phyloP scores from a whole-genome alignment of 257 asterid species.

The Plantago major region DNA sequence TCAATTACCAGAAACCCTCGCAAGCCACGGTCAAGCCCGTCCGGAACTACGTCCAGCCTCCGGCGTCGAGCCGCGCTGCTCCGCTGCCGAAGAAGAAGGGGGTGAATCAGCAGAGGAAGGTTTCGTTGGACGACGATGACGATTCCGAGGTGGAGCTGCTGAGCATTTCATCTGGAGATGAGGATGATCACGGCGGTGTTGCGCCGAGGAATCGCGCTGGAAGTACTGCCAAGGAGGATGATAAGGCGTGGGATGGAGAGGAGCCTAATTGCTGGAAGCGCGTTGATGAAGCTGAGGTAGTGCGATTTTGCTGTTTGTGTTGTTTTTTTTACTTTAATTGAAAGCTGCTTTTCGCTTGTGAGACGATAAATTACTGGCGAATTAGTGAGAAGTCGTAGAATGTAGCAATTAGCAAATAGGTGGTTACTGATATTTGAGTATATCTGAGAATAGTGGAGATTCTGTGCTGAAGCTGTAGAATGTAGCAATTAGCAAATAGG shows the following conservation, averaged over 20 bases:
- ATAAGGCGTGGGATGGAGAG: conserved; percentile 71
- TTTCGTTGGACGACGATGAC: conserved; percentile 78
- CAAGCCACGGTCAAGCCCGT: conserved; percentile 57
- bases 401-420: too few relatives aligned
- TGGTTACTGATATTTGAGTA: conserved; percentile 13
- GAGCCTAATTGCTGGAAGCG: conserved; percentile 94
- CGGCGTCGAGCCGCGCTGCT: conserved; percentile 40
- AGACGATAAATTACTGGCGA: too few relatives aligned
- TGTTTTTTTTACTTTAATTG: too few relatives aligned
- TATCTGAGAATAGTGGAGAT: too few relatives aligned
- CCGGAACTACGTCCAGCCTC: conserved; percentile 72
- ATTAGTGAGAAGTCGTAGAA: too few relatives aligned
- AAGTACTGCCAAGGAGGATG: conserved; percentile 62
- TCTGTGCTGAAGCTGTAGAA: too few relatives aligned
- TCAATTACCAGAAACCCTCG: conserved; percentile 55
- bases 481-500: too few relatives aligned
- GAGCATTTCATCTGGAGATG: conserved; percentile 97
- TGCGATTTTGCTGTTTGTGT: too few relatives aligned
- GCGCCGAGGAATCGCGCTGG: conserved; percentile 44
- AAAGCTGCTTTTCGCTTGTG: too few relatives aligned
- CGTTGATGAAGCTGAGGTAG: conserved; percentile 94
- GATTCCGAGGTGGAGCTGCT: conserved; percentile 97
- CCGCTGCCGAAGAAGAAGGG: conserved; percentile 45
- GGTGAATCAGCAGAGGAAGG: conserved; percentile 31
- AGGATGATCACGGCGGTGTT: conserved; percentile 62